A percentile compares a stretch with the other conserved stretches of the same genome.
phyloP scores from a whole-genome alignment of 2,329 filamentous ascomycete species.

The Scytalidium lignicola region DNA sequence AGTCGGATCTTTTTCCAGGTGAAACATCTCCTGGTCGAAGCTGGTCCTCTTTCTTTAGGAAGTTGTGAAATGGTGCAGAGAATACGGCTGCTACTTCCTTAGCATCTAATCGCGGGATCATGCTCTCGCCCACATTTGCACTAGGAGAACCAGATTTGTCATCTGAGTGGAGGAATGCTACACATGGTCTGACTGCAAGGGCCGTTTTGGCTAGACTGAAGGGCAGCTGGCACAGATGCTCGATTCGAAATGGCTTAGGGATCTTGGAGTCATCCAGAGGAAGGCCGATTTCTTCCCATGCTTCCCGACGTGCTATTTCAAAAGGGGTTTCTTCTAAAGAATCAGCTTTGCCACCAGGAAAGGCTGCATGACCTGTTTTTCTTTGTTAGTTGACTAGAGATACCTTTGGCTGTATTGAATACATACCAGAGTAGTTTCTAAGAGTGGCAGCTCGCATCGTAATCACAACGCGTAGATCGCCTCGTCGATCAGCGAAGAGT shows the following conservation, averaged over 20 bases:
- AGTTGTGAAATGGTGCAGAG: slow-evolving; percentile 81
- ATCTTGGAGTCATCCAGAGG: slow-evolving; percentile 65
- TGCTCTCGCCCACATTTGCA: slow-evolving; percentile 58
- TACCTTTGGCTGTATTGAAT: not conserved
- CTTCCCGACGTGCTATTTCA: slow-evolving; percentile 84
- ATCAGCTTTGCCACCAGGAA: slow-evolving; percentile 74
- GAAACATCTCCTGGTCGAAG: slow-evolving; percentile 28
- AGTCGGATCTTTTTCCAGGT: slow-evolving; percentile 37
- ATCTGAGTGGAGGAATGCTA: slow-evolving; percentile 69
- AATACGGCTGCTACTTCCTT: slow-evolving; percentile 93
- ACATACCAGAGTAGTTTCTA: slow-evolving; percentile 61
- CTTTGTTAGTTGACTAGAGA: not conserved
- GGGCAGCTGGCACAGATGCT: slow-evolving; percentile 82
- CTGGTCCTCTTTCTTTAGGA: slow-evolving; percentile 60
- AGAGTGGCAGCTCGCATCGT: slow-evolving; percentile 62
- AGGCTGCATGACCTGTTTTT: slow-evolving; percentile 61
- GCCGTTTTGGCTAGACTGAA: slow-evolving; percentile 69
- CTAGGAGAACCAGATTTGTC: slow-evolving; percentile 25
- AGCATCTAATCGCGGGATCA: slow-evolving; percentile 78
- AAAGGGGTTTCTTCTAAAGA: slow-evolving; percentile 53
- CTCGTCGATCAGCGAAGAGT: slow-evolving; percentile 76
- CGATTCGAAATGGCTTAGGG: slow-evolving; percentile 73
- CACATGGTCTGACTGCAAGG: slow-evolving; percentile 68
- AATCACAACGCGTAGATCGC: slow-evolving; percentile 69
- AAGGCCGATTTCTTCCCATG: slow-evolving; percentile 88